Percentiles rank a stretch among this genome's conserved stretches.
These are phyloP conservation scores for Eucalyptus dawsonii DNA, from an alignment of 345 rosid genomes.

Conservation along the genomic window DNA sequence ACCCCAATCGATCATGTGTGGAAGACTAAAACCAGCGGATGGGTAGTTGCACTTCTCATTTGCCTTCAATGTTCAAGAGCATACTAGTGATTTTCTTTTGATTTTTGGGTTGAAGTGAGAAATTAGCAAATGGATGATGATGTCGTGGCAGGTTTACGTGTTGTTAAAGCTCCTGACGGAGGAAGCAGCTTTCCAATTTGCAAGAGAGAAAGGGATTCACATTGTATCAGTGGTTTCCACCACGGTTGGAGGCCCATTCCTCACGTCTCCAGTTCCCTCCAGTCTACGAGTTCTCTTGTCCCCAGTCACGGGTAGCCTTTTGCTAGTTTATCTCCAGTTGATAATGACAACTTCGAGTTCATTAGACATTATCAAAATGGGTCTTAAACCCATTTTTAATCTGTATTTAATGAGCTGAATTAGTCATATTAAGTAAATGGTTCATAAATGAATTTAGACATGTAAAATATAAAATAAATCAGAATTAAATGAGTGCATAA, in stretches of 20 bases:
- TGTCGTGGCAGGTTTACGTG: conserved; percentile 42
- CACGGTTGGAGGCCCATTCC: conserved; percentile 69
- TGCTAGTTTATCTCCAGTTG: not conserved
- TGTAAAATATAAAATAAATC: no score
- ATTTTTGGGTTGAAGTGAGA: not conserved
- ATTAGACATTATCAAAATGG: not conserved
- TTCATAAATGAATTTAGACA: no score
- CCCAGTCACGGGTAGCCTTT: conserved; percentile 45
- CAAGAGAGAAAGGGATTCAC: conserved; percentile 39
- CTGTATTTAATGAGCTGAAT: not conserved
- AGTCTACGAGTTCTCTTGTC: conserved; percentile 69
- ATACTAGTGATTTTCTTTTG: not conserved
- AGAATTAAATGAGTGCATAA: no score
- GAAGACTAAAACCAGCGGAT: conserved; percentile 59
- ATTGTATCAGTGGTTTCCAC: conserved; percentile 62
- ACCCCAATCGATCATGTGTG: conserved; percentile 30
- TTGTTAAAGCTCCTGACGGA: conserved; percentile 63
- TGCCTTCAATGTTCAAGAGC: not conserved
- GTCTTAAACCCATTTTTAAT: no score
- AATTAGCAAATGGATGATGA: not conserved
- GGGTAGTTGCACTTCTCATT: conserved; percentile 28
- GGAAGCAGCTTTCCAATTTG: conserved; percentile 67
- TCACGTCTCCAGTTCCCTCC: conserved; percentile 52
- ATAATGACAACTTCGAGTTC: not conserved
- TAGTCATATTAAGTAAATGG: not conserved